Conservation (phyloP, 225 moss, liverwort and hornwort species). For the Bryoerythrophyllum caledonicum region DNA sequence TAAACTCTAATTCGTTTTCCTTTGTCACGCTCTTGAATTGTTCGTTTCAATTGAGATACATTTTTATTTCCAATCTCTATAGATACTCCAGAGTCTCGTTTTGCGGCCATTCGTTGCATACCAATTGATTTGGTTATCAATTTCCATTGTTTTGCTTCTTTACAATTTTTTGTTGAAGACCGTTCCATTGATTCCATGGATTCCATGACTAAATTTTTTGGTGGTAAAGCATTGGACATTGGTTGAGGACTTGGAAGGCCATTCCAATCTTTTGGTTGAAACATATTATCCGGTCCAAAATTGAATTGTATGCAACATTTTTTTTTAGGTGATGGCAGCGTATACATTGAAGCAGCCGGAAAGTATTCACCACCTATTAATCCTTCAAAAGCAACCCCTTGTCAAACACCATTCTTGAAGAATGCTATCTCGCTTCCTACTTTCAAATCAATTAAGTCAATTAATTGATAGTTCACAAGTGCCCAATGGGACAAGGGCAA, state of each 20-base stretch:
- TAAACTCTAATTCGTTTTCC: slow-evolving; percentile 36
- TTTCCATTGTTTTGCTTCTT: slow-evolving; percentile 29
- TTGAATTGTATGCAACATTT: slow-evolving; percentile 66
- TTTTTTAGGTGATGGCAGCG: slow-evolving; percentile 68
- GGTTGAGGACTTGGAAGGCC: slow-evolving; percentile 53
- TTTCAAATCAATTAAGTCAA: too few species aligned
- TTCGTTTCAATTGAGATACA: slow-evolving; percentile 16
- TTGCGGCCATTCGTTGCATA: slow-evolving; percentile 29
- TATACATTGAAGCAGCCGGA: slow-evolving; percentile 88
- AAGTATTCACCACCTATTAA: slow-evolving; percentile 58
- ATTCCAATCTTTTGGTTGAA: slow-evolving; percentile 64
- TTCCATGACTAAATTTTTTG: slow-evolving; percentile 5
- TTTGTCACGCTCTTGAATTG: slow-evolving; percentile 36
- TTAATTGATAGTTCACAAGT: too few species aligned
- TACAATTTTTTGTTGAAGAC: neutral
- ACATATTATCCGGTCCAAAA: slow-evolving; percentile 77
- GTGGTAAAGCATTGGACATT: slow-evolving; percentile 58
- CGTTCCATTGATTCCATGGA: neutral
- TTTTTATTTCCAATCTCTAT: slow-evolving; percentile 1
- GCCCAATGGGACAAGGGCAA: too few species aligned
- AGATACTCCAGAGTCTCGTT: neutral
- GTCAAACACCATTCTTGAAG: slow-evolving; percentile 47
- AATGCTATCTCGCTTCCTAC: slow-evolving; percentile 34
- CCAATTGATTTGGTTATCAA: slow-evolving; percentile 11
- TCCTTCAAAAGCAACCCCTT: slow-evolving; percentile 69